Conservation (phyloP, 2,329 filamentous ascomycete genomes). For the Penicillium sp. region DNA sequence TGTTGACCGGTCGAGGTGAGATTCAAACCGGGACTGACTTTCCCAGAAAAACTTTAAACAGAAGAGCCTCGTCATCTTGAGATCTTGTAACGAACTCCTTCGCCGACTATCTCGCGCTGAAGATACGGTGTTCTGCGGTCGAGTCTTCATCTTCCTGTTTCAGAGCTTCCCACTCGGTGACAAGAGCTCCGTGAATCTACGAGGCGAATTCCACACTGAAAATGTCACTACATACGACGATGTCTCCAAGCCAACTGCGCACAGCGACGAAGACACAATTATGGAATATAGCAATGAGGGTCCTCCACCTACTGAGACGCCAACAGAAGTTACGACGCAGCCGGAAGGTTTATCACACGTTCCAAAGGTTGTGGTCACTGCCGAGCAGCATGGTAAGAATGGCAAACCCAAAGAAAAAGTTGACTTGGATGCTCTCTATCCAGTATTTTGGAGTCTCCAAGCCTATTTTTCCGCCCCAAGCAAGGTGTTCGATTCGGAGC, state of each 20-base stretch:
- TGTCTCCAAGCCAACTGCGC: slow-evolving; percentile 41
- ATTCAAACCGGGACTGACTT: slow-evolving; percentile 28
- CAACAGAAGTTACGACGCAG: slow-evolving; percentile 32
- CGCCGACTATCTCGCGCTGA: slow-evolving; percentile 91
- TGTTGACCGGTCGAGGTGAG: slow-evolving; percentile 1
- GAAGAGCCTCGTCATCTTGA: slow-evolving; percentile 86
- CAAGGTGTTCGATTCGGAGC: slow-evolving; percentile 70
- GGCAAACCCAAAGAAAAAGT: slow-evolving; percentile 49
- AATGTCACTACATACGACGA: slow-evolving; percentile 88
- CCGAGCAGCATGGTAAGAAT: slow-evolving; percentile 23
- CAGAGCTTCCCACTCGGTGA: slow-evolving; percentile 96
- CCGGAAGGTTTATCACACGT: slow-evolving; percentile 22
- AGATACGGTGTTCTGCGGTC: slow-evolving; percentile 94
- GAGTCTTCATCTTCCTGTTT: slow-evolving; percentile 98
- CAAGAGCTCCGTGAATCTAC: slow-evolving; percentile 93
- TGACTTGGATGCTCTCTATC: slow-evolving; percentile 76
- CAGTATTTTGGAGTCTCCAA: slow-evolving; percentile 92
- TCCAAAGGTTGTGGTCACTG: slow-evolving; percentile 35
- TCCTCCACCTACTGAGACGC: slow-evolving; percentile 38
- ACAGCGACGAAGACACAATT: slow-evolving; percentile 71
- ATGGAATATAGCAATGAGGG: slow-evolving; percentile 46
- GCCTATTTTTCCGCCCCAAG: slow-evolving; percentile 89
- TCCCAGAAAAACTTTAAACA: slow-evolving; percentile 70
- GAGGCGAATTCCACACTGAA: slow-evolving; percentile 93
- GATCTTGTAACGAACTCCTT: slow-evolving; percentile 94